Percentiles rank a stretch among this genome's conserved stretches.
Evolutionary conservation across 352 stramenopile species (phyloP).

Genomic region (Globisporangium splendens): DNA sequence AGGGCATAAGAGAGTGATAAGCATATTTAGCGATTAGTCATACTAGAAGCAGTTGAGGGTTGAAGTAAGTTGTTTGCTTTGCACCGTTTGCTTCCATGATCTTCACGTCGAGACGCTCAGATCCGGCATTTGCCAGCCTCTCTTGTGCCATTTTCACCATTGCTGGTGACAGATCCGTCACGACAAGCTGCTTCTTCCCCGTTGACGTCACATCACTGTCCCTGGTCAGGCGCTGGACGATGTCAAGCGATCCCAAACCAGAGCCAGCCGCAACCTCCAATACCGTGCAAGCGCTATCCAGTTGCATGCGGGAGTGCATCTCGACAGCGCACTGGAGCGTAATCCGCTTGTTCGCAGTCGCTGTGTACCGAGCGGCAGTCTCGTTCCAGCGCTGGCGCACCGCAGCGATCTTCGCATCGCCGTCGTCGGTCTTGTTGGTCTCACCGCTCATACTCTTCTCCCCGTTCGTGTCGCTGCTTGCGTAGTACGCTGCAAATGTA

Average conservation of each 20-base stretch:
- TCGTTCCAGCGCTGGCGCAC: conserved; percentile 31
- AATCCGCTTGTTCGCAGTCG: conserved; percentile 44
- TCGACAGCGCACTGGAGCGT: conserved; percentile 41
- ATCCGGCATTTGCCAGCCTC: conserved; percentile 17
- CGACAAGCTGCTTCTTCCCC: conserved; percentile 25
- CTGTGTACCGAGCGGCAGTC: conserved; percentile 35
- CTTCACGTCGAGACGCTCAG: conserved; percentile 24
- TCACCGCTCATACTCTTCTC: too few relatives aligned
- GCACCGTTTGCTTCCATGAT: conserved; percentile 31
- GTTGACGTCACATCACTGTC: conserved; percentile 4
- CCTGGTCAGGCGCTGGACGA: conserved; percentile 17
- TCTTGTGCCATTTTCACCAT: conserved; percentile 38
- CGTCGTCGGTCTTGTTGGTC: background rate
- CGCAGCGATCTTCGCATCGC: conserved; percentile 4
- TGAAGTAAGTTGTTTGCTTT: conserved; percentile 3
- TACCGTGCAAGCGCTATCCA: conserved; percentile 31
- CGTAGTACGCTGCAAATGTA: background rate
- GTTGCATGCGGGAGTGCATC: conserved; percentile 49
- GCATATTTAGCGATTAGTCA: too few relatives aligned
- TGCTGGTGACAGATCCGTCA: conserved; percentile 39
- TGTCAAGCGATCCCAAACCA: conserved; percentile 42
- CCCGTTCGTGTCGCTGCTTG: too few relatives aligned
- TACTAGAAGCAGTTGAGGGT: background rate
- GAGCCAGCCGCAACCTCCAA: conserved; percentile 48
- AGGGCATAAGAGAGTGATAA: too few relatives aligned